Evolutionary conservation across 2,329 filamentous ascomycete genomes (phyloP), one percentile per base, ranked within the genome.

Genomic region (Fusarium falciforme): DNA sequence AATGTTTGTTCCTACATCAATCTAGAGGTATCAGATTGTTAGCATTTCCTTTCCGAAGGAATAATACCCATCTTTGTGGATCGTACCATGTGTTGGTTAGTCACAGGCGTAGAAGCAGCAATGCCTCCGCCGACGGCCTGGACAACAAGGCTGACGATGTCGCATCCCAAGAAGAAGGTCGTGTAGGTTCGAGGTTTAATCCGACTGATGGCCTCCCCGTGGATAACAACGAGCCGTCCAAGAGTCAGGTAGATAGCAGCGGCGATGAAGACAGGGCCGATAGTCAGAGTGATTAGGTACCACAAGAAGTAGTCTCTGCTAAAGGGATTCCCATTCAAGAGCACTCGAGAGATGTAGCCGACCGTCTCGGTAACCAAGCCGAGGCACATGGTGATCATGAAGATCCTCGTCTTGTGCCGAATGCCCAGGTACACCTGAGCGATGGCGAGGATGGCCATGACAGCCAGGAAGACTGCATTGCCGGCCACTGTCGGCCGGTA

Each of bases 221-320:
- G 55, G 27, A 77, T 66, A 7, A 75, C 72, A n/a, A 78, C 71
- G 9, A 78, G 75, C 2, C 74, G 61, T 2, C 73, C 76, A 35
- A 78, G 73, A 25, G 73, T 76, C 27, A 78, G 65, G 55, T 78
- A 78, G 58, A 78, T 78, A 1, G 67, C 67, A 20, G 77, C 76
- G 1, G 76, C 69, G 29, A 78, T 73, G 40, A 78, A 78, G 42
- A 74, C 77, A 2, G 77, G 77, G 2, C 75, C 77, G 44, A 78
- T 78, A 4, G 76, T 78, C 14, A 78, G 66, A 25, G 70, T 72
- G 29, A 75, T 68, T 2, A 75, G 68, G 20, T 75, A 71, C 36
- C 69, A 69, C 35, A 75, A 47, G 10, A 75, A 75, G 47, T 73
- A 72, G 35, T 73, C 55, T 27, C 71, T 52, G 17, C 57, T 70